Conservation (phyloP, 345 rosid genomes). For the Diplotaxis tenuifolia region DNA sequence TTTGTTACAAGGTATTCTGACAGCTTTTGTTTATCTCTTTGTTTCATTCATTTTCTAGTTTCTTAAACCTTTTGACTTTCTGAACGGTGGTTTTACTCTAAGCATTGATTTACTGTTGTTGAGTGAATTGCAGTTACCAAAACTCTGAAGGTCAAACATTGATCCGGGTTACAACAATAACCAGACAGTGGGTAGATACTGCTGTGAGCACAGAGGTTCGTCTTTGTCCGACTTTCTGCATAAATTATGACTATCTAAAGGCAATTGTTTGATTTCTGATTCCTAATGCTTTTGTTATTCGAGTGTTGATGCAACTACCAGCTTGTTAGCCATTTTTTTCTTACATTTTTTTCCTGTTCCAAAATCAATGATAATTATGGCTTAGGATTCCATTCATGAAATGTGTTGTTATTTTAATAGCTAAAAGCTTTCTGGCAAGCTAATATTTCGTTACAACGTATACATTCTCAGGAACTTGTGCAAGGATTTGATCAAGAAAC, state of each 20-base stretch:
- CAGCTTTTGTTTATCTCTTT: background rate
- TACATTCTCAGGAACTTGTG: slow-evolving; percentile 66
- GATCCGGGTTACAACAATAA: slow-evolving; percentile 79
- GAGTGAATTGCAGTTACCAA: slow-evolving; percentile 67
- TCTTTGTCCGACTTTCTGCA: slow-evolving; percentile 25
- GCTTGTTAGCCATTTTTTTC: background rate
- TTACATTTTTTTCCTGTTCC: background rate
- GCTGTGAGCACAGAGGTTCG: slow-evolving; percentile 87
- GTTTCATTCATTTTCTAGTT: background rate
- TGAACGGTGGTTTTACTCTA: background rate
- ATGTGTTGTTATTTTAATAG: background rate
- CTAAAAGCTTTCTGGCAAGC: slow-evolving; percentile 7
- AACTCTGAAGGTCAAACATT: slow-evolving; percentile 64
- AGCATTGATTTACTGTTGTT: slow-evolving; percentile 21
- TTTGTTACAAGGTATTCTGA: slow-evolving; percentile 69
- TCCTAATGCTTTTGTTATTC: background rate
- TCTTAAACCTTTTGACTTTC: background rate
- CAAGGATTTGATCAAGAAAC: slow-evolving; percentile 99
- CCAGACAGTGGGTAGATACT: slow-evolving; percentile 86
- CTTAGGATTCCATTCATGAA: slow-evolving; percentile 3
- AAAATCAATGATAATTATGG: background rate
- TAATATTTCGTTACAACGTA: background rate
- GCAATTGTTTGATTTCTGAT: background rate
- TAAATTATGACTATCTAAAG: background rate
- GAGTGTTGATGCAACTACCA: slow-evolving; percentile 13